Percentiles rank a stretch among this genome's conserved stretches.
Conservation (phyloP, 2,329 filamentous ascomycete species). For the Stemphylium beticola region DNA sequence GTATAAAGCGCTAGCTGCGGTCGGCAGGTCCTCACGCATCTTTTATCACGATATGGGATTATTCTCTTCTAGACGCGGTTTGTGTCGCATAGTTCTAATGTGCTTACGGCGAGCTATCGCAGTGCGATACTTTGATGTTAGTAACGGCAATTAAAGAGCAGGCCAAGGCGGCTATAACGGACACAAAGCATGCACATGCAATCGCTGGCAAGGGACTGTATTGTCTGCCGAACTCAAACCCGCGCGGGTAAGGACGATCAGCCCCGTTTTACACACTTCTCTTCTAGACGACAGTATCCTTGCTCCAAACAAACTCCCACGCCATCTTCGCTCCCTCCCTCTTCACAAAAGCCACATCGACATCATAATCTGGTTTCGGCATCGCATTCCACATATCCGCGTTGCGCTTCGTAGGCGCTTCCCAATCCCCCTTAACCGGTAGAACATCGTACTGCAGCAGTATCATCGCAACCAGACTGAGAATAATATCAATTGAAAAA, state of each 20-base stretch:
- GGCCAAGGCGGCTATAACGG: background rate
- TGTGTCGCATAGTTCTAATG: background rate
- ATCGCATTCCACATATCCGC: conserved; percentile 43
- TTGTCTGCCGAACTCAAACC: too few species aligned
- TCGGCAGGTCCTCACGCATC: background rate
- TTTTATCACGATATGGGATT: background rate
- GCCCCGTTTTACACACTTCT: background rate
- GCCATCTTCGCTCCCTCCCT: conserved; percentile 8
- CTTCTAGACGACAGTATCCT: conserved; percentile 1
- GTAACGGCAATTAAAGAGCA: background rate
- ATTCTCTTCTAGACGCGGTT: background rate
- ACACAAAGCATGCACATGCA: background rate
- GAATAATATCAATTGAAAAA: conserved; percentile 46
- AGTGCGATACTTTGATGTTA: background rate
- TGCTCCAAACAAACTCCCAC: conserved; percentile 30
- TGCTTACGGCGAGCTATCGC: background rate
- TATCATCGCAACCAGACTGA: conserved; percentile 42
- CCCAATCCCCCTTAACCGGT: conserved; percentile 29
- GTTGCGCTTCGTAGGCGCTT: conserved; percentile 26
- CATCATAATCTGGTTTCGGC: conserved; percentile 38
- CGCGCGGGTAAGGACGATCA: too few species aligned
- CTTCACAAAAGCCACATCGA: conserved; percentile 22
- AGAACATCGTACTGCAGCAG: conserved; percentile 43
- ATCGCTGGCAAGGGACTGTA: background rate
- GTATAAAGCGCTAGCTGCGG: conserved; percentile 4